Conservation (phyloP, 2,329 filamentous ascomycete genomes). For the Epichloe uncinata region DNA sequence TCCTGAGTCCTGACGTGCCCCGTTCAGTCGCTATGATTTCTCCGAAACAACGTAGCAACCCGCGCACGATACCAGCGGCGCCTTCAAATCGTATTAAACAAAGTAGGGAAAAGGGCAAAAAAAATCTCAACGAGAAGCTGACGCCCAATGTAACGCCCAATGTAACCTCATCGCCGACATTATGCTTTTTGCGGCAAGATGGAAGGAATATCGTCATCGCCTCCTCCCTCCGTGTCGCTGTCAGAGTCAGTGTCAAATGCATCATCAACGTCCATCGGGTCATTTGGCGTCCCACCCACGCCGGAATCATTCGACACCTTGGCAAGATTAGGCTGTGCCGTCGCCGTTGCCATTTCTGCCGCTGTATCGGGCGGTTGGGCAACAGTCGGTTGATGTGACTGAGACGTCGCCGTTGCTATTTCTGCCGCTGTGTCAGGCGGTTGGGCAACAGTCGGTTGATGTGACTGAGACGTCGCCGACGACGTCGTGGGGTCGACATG, state of each 20-base stretch:
- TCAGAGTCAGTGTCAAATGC: constrained; percentile 1
- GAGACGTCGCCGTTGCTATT: constrained; percentile 5
- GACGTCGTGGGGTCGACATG: constrained; percentile 21
- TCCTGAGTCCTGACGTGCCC: neutral
- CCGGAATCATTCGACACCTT: neutral
- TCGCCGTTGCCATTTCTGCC: too few relatives aligned
- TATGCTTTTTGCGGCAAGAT: neutral
- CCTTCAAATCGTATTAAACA: neutral
- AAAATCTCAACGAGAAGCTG: neutral
- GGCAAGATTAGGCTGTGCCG: constrained; percentile 4
- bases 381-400: too few relatives aligned
- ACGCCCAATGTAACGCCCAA: neutral
- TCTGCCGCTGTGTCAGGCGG: neutral
- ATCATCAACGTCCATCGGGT: constrained; percentile 13
- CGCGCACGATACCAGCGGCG: neutral
- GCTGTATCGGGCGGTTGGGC: too few relatives aligned
- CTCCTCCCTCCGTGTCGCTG: constrained; percentile 7
- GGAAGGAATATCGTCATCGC: constrained; percentile 19
- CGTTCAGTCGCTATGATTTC: neutral
- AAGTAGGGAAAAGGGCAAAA: neutral
- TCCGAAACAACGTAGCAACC: neutral
- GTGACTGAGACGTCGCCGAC: constrained; percentile 10
- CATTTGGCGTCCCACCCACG: constrained; percentile 10
- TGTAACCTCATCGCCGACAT: neutral
- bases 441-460: constrained; percentile 3